Percentiles rank a stretch among this genome's conserved stretches.
These are phyloP conservation scores for Tolypocladium album DNA, from an alignment of 2,329 filamentous ascomycete species.

Conservation along the genomic window DNA sequence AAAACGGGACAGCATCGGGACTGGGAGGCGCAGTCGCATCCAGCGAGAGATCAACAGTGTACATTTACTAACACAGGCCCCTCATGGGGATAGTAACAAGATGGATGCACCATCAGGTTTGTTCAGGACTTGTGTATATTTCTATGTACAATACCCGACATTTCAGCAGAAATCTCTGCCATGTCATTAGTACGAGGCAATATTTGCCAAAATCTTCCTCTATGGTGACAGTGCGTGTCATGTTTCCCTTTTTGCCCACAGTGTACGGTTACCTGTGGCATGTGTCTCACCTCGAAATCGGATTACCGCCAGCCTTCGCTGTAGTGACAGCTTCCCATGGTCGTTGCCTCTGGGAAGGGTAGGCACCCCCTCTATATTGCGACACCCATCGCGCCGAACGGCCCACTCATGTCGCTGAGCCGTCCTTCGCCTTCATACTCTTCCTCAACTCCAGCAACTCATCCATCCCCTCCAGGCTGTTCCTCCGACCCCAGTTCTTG, in stretches of 20 bases:
- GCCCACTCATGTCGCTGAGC: neutral
- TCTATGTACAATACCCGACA: neutral
- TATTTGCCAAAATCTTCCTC: neutral
- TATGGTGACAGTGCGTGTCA: neutral
- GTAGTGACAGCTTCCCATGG: neutral
- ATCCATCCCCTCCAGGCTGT: slow-evolving; percentile 53
- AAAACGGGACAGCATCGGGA: too few relatives aligned
- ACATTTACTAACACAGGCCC: neutral
- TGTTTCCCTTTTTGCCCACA: neutral
- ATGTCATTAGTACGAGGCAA: too few relatives aligned
- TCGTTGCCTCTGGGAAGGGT: neutral
- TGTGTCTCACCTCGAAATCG: neutral
- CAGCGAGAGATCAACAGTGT: neutral
- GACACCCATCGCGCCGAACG: neutral
- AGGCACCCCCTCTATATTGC: neutral
- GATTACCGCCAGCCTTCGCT: neutral
- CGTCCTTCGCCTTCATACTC: slow-evolving; percentile 6
- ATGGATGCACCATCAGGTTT: neutral
- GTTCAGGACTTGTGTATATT: neutral
- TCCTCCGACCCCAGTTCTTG: slow-evolving; percentile 78
- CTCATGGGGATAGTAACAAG: neutral
- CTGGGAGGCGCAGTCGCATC: neutral
- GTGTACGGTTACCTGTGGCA: neutral
- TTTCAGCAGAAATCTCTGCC: neutral
- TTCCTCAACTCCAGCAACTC: slow-evolving; percentile 19